Evolutionary conservation across 2,329 filamentous ascomycete genomes (phyloP).

Genomic region (Scedosporium apiospermum): DNA sequence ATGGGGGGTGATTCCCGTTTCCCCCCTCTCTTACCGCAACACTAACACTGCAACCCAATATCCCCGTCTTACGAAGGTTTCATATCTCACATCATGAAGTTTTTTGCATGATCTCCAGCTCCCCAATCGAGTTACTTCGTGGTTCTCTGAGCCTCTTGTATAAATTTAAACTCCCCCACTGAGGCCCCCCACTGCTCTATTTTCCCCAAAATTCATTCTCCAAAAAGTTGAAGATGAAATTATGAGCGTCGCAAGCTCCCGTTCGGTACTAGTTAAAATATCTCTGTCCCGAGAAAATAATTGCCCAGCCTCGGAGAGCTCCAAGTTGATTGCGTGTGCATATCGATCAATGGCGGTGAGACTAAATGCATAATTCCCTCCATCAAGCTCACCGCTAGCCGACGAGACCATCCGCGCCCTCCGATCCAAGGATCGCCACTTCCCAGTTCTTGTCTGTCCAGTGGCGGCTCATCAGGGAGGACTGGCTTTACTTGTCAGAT

Average conservation of each 20-base stretch:
- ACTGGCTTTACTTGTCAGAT: neutral
- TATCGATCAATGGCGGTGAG: neutral
- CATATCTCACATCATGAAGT: constrained; percentile 1
- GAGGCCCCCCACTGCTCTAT: neutral
- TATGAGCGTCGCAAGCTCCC: too few species aligned
- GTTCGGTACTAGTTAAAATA: too few species aligned
- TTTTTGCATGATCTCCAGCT: neutral
- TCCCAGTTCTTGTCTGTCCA: neutral
- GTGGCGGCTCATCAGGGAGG: neutral
- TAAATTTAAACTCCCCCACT: neutral
- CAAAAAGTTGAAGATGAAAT: too few species aligned
- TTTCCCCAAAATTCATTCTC: too few species aligned
- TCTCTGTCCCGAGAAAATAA: too few species aligned
- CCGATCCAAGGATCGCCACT: neutral
- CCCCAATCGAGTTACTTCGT: neutral
- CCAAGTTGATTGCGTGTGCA: neutral
- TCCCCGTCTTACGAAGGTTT: neutral
- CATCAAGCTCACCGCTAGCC: neutral
- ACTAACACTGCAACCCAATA: neutral
- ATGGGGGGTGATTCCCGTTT: neutral
- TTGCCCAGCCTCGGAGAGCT: too few species aligned
- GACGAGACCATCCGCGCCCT: neutral
- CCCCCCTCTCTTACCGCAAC: neutral
- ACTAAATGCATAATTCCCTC: neutral
- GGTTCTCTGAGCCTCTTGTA: neutral